Conservation (phyloP, 352 stramenopile genomes). For the Chrysophaeum taylorii region DNA sequence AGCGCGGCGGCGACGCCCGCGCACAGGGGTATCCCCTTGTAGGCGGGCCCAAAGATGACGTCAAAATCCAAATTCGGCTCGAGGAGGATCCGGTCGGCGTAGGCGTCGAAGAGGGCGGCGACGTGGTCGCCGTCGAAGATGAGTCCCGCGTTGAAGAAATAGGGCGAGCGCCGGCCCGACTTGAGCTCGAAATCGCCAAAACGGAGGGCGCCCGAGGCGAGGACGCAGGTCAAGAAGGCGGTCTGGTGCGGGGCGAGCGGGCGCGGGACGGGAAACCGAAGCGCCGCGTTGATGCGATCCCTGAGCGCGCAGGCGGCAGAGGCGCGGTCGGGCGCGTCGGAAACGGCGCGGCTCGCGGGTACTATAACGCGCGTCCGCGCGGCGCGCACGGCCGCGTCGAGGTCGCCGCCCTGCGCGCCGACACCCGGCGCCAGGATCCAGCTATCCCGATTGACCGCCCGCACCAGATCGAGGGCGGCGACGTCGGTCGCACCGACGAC, state of each 20-base stretch:
- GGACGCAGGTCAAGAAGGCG: constrained; percentile 91
- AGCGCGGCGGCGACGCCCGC: constrained; percentile 85
- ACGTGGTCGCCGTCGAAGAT: constrained; percentile 86
- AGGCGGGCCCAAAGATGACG: constrained; percentile 96
- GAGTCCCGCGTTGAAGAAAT: constrained; percentile 98
- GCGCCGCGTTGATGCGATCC: constrained; percentile 82
- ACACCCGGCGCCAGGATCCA: constrained; percentile 96
- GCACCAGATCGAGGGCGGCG: constrained; percentile 68
- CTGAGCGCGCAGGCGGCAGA: constrained; percentile 72
- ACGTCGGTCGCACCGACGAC: constrained; percentile 93
- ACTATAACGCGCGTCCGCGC: constrained; percentile 80
- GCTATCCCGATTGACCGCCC: constrained; percentile 22
- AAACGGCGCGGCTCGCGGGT: constrained; percentile 91
- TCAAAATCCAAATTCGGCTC: constrained; percentile 70
- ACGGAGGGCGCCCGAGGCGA: constrained; percentile 85
- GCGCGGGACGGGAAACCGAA: constrained; percentile 19
- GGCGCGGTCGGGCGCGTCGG: constrained; percentile 69
- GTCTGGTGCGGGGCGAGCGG: constrained; percentile 58
- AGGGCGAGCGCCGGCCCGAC: constrained; percentile 88
- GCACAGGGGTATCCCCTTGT: constrained; percentile 97
- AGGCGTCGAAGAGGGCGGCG: constrained; percentile 78
- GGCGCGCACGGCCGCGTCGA: neutral
- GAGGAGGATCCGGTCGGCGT: constrained; percentile 81
- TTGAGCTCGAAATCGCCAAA: constrained; percentile 94
- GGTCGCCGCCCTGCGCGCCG: constrained; percentile 67